These are phyloP conservation scores for Coemansia sp. DNA, from an alignment of 192 early-diverging fungal species.

Conservation along the genomic window DNA sequence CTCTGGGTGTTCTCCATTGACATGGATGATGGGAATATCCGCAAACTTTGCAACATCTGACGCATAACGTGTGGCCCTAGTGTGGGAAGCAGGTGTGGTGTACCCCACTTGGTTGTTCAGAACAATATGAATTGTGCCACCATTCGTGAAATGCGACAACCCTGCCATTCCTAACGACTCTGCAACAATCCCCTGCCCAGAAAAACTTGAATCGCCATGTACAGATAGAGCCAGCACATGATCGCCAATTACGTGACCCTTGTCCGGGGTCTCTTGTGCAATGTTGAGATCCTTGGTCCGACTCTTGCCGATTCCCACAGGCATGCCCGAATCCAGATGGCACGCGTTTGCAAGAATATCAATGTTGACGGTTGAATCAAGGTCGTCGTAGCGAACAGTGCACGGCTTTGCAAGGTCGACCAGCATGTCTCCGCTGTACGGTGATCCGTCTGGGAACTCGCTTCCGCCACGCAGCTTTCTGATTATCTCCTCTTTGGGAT, in stretches of 20 bases:
- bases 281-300: conserved; percentile 81
- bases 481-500: conserved; percentile 75
- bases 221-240: conserved; percentile 87
- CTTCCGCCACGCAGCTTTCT: conserved; percentile 90
- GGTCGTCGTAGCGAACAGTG: conserved; percentile 61
- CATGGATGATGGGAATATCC: conserved; percentile 90
- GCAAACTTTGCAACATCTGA: conserved; percentile 97
- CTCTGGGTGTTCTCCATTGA: conserved; percentile 91
- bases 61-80: conserved; percentile 84
- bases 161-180: conserved; percentile 91
- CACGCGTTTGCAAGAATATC: conserved; percentile 91
- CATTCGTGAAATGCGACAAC: conserved; percentile 88
- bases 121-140: conserved; percentile 92
- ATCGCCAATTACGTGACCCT: conserved; percentile 73
- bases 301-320: conserved; percentile 93
- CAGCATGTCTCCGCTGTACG: conserved; percentile 82
- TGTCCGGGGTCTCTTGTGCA: conserved; percentile 11
- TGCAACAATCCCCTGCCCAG: conserved; percentile 88
- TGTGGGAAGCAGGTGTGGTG: conserved; percentile 93
- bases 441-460: conserved; percentile 78
- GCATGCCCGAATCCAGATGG: conserved; percentile 91
- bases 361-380: conserved; percentile 58
- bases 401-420: conserved; percentile 79
- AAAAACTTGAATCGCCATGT: conserved; percentile 88
- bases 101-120: conserved; percentile 97